Base-by-base conservation (phyloP, 2,329 filamentous ascomycete genomes). In the Aspergillus japonicus region DNA sequence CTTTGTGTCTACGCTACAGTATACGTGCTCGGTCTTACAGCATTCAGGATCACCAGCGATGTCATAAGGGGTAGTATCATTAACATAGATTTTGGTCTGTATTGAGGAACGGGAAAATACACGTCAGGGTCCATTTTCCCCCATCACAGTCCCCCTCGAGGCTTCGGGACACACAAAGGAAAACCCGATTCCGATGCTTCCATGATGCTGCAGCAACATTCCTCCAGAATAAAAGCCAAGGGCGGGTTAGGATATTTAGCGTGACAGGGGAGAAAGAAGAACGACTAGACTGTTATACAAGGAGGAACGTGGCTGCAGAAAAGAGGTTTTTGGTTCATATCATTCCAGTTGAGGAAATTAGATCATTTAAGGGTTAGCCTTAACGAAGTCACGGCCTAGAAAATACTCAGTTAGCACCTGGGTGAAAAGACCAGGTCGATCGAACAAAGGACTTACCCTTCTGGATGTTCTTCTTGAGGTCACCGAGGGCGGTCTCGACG, bases 401-500 rank as follows among this genome's bases (percentile, higher is more conserved):
- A 3, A 4, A 31, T 24, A 47, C 14, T 49, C 47, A 16, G 10
- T 31, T 35, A 48, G 24, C 31, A n/a, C 21, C 16, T 44, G 11
- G 2, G 14, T 24, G 7, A 6, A 19, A 12, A 14, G 16, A 44
- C 16, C 6, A 42, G 12, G 26, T 16, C 12, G 7, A 16, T 16
- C 14, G 14, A 16, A 16, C 4, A 5, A 5, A 35, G 11, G 31
- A 35, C 54, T 26, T 51, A 59, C 77, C 77, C 91, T 97, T 98
- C 80, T 88, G 83, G 78, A 98, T 97, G 89, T 98, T 97, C 87
- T 82, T 78, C 75, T 80, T 81, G 59, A 82, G 68, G 68, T 78
- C 95, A 72, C 77, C 82, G 69, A 98, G 83, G 85, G 87, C 90
- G 73, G 87, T 91, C 74, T 96, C 90, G 73, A 99, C 82, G 71